Percentiles rank a stretch among this genome's conserved stretches.
These are phyloP conservation scores for Ustilago loliicola DNA, from an alignment of 1,284 basidiomycete species.

Conservation along the genomic window DNA sequence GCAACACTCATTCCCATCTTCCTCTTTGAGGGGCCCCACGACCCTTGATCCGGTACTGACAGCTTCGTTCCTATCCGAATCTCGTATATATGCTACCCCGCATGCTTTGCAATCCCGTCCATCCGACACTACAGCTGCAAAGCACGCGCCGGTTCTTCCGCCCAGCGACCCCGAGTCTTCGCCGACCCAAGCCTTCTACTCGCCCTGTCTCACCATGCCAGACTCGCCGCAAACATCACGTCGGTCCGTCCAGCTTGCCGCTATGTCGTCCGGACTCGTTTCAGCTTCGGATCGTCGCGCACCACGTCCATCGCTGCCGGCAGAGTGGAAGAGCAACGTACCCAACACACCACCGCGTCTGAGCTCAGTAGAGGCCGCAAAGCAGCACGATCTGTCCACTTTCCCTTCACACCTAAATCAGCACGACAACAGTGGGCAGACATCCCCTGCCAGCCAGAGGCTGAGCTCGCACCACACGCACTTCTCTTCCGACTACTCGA, in stretches of 20 bases:
- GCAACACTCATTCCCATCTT: not conserved
- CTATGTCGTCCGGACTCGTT: not conserved
- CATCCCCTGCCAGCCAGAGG: conserved; percentile 28
- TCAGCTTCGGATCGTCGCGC: conserved; percentile 11
- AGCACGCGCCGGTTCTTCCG: not conserved
- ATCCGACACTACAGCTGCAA: conserved; percentile 8
- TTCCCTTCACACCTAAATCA: conserved; percentile 10
- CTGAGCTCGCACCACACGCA: conserved; percentile 26
- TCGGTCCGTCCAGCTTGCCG: conserved; percentile 1
- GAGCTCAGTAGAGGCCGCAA: conserved; percentile 18
- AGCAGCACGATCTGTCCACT: conserved; percentile 13
- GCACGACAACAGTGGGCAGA: conserved; percentile 12
- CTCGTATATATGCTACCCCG: not conserved
- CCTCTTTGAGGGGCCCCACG: not conserved
- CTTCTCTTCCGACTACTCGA: conserved; percentile 39
- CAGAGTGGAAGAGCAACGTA: conserved; percentile 22
- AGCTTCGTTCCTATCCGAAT: not conserved
- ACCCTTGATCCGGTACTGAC: not conserved
- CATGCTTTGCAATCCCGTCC: not conserved
- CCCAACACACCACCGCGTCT: conserved; percentile 20
- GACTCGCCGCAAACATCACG: conserved; percentile 14
- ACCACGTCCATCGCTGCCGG: conserved; percentile 32
- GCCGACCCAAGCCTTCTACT: conserved; percentile 31
- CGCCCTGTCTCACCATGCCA: conserved; percentile 23
- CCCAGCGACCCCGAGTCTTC: conserved; percentile 8